Percentiles rank a stretch among this genome's conserved stretches.
Evolutionary conservation across 768 basidiomycete genomes (phyloP).

Genomic region (Lentinula raphanica): DNA sequence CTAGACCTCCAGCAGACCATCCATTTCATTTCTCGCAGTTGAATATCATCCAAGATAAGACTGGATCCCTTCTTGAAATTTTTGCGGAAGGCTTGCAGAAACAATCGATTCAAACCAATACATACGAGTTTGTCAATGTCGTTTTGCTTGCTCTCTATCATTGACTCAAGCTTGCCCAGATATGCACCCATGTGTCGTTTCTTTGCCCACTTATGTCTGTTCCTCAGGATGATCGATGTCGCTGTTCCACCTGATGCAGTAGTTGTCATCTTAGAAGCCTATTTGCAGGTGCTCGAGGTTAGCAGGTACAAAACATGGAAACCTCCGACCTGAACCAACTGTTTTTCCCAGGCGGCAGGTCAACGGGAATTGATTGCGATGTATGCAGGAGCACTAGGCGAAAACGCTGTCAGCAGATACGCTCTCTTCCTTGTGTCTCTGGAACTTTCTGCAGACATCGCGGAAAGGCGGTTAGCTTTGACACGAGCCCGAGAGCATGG

Average conservation of each 20-base stretch:
- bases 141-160: background rate
- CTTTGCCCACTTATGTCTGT: conserved; percentile 90
- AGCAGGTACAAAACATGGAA: conserved; percentile 11
- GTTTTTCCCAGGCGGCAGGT: conserved; percentile 51
- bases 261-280: conserved; percentile 82
- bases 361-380: conserved; percentile 86
- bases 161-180: conserved; percentile 26
- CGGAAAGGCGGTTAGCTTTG: conserved; percentile 66
- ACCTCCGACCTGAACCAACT: background rate
- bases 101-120: conserved; percentile 41
- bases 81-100: conserved; percentile 56
- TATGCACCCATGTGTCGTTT: conserved; percentile 77
- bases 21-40: conserved; percentile 82
- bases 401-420: conserved; percentile 89
- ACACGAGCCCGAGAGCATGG: conserved; percentile 78
- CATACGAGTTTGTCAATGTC: conserved; percentile 49
- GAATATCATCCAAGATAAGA: conserved; percentile 69
- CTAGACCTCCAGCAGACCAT: conserved; percentile 58
- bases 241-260: conserved; percentile 68
- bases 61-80: conserved; percentile 59
- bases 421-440: conserved; percentile 83
- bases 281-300: conserved; percentile 84
- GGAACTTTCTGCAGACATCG: conserved; percentile 55
- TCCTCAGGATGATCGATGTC: conserved; percentile 76
- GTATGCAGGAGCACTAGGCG: conserved; percentile 87